Percentiles rank a stretch among this genome's conserved stretches.
phyloP scores from a whole-genome alignment of 2,329 filamentous ascomycete genomes.

The Colletotrichum tabaci region DNA sequence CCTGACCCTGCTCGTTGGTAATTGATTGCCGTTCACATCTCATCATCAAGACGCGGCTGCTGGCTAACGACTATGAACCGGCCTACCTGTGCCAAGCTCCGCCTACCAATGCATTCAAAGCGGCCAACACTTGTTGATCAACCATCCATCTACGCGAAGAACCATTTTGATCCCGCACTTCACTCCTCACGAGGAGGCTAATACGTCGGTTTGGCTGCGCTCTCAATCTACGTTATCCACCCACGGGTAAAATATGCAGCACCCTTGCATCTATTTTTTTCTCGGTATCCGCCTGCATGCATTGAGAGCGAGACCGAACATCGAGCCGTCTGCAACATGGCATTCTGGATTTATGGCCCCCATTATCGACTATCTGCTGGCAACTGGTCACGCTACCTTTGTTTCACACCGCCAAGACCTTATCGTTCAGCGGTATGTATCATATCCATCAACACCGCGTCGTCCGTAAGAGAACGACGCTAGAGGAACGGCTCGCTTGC shows the following conservation, averaged over 20 bases:
- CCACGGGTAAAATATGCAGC: background rate
- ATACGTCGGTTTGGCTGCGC: slow-evolving; percentile 19
- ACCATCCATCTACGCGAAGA: slow-evolving; percentile 9
- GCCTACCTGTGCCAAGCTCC: slow-evolving; percentile 6
- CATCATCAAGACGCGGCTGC: background rate
- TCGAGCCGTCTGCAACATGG: slow-evolving; percentile 11
- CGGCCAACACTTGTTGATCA: slow-evolving; percentile 10
- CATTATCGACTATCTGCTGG: slow-evolving; percentile 20
- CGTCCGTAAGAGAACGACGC: background rate
- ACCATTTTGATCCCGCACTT: slow-evolving; percentile 20
- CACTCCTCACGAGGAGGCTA: background rate
- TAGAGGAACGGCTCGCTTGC: slow-evolving; percentile 5
- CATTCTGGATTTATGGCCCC: background rate
- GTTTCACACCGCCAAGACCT: slow-evolving; percentile 11
- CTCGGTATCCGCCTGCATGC: slow-evolving; percentile 14
- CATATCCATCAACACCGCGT: slow-evolving; percentile 26
- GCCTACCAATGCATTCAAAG: slow-evolving; percentile 5
- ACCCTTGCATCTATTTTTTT: slow-evolving; percentile 14
- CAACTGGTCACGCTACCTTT: slow-evolving; percentile 22
- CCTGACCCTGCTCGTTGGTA: background rate
- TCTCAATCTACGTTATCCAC: background rate
- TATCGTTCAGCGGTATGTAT: slow-evolving; percentile 22
- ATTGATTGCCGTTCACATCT: background rate
- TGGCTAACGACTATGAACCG: background rate
- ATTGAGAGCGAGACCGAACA: slow-evolving; percentile 3